Evolutionary conservation across 1,139 yeast species (phyloP).

Genomic region (Saccharomyces pastorianus): DNA sequence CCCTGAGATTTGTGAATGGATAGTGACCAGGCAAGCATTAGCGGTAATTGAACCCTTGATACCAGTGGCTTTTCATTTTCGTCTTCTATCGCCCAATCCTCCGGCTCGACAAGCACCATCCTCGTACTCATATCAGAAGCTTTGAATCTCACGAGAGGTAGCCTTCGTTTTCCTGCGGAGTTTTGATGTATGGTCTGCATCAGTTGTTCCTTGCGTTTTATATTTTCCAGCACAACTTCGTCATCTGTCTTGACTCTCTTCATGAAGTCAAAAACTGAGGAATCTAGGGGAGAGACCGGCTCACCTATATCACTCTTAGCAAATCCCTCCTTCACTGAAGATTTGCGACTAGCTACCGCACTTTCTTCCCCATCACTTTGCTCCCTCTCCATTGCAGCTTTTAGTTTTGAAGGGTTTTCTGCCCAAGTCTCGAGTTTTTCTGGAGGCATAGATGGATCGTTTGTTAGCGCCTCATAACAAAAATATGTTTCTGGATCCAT

Average conservation of each 20-base stretch:
- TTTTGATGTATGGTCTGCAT: conserved; percentile 33
- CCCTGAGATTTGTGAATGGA: conserved; percentile 97
- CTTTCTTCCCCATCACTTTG: conserved; percentile 12
- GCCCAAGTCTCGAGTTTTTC: conserved; percentile 15
- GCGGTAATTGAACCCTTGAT: conserved; percentile 64
- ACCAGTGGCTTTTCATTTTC: conserved; percentile 46
- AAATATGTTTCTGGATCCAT: conserved; percentile 48
- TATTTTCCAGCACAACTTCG: conserved; percentile 26
- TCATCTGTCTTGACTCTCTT: conserved; percentile 31
- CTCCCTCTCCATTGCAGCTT: conserved; percentile 18
- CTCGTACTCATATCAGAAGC: conserved; percentile 64
- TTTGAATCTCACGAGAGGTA: conserved; percentile 73
- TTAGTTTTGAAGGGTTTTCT: conserved; percentile 16
- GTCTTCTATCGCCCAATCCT: conserved; percentile 64
- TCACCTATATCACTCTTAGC: conserved; percentile 12
- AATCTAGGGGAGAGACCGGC: conserved; percentile 30
- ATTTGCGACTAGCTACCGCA: conserved; percentile 13
- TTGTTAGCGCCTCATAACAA: conserved; percentile 30
- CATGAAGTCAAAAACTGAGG: conserved; percentile 45
- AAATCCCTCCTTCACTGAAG: conserved; percentile 20
- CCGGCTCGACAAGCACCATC: conserved; percentile 64
- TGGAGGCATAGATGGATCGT: conserved; percentile 12
- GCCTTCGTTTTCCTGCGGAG: conserved; percentile 34
- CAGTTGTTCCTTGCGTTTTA: conserved; percentile 35
- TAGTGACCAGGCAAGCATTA: conserved; percentile 88